Percentiles rank a stretch among this genome's conserved stretches.
Evolutionary conservation across 257 asterid genomes (phyloP).

Genomic region (Solanum raphanifolium): DNA sequence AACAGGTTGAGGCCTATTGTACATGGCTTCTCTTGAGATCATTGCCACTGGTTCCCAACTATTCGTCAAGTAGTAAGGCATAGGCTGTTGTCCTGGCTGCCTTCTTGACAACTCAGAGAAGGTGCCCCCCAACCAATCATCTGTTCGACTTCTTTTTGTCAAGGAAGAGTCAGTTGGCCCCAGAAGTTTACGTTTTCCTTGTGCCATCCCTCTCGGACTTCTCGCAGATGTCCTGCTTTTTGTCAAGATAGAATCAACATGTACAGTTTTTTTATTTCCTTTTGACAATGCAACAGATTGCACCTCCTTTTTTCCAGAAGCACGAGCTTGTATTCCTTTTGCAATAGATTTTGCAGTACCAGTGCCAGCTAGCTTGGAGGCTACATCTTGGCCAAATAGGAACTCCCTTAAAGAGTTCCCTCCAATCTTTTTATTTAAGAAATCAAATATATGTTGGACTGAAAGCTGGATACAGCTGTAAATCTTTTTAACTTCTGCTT

Average conservation of each 20-base stretch:
- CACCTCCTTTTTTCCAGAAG: background rate
- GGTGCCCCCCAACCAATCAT: background rate
- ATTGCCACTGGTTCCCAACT: background rate
- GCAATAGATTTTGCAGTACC: background rate
- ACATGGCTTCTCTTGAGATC: background rate
- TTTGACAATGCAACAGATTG: background rate
- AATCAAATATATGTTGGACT: conserved; percentile 28
- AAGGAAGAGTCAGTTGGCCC: background rate
- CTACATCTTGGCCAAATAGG: conserved; percentile 44
- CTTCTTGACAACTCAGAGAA: background rate
- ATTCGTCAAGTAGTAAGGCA: background rate
- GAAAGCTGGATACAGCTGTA: conserved; percentile 52
- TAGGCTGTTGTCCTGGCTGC: background rate
- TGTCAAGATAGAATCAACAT: background rate
- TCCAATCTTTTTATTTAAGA: conserved; percentile 40
- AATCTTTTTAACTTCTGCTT: conserved; percentile 46
- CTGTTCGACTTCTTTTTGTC: background rate
- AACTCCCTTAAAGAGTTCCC: conserved; percentile 36
- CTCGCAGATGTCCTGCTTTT: background rate
- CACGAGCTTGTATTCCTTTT: background rate
- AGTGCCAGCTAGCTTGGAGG: conserved; percentile 6
- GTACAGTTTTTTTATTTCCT: background rate
- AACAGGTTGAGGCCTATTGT: background rate
- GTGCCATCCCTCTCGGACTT: background rate
- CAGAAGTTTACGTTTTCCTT: background rate